phyloP scores from a whole-genome alignment of 2,329 filamentous ascomycete genomes.

The Blastomyces gilchristii region DNA sequence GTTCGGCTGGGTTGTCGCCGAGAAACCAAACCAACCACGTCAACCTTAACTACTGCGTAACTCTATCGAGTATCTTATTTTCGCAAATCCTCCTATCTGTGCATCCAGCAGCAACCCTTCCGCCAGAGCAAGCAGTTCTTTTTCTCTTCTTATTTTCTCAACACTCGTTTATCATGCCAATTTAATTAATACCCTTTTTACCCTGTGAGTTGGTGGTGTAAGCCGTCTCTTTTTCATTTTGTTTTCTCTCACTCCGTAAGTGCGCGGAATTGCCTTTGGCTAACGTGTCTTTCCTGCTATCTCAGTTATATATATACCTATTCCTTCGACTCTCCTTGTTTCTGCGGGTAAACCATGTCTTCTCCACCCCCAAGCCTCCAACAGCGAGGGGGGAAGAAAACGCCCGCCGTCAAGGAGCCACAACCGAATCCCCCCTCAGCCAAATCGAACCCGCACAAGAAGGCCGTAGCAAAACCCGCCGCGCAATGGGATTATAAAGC shows the following conservation, averaged over 20 bases:
- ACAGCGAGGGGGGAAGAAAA: constrained; percentile 35
- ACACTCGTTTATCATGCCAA: constrained; percentile 17
- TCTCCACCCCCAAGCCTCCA: constrained; percentile 31
- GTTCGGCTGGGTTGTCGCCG: background rate
- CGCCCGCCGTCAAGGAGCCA: constrained; percentile 13
- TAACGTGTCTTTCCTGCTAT: background rate
- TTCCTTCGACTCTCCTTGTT: background rate
- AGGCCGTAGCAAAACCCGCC: constrained; percentile 17
- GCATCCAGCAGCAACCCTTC: background rate
- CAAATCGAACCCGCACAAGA: constrained; percentile 6
- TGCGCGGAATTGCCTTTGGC: background rate
- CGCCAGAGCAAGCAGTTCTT: background rate
- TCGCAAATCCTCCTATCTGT: background rate
- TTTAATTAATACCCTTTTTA: constrained; percentile 10
- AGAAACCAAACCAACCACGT: background rate
- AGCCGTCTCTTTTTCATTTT: background rate
- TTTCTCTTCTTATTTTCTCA: constrained; percentile 11
- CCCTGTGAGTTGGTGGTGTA: background rate
- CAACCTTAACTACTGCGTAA: background rate
- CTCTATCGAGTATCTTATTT: background rate
- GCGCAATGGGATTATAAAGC: constrained; percentile 80
- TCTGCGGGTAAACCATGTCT: constrained; percentile 22
- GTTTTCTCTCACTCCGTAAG: background rate
- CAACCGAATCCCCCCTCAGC: constrained; percentile 14
- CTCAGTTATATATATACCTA: background rate